Conservation (phyloP, 2,329 filamentous ascomycete genomes). For the Aspergillus ustus region DNA sequence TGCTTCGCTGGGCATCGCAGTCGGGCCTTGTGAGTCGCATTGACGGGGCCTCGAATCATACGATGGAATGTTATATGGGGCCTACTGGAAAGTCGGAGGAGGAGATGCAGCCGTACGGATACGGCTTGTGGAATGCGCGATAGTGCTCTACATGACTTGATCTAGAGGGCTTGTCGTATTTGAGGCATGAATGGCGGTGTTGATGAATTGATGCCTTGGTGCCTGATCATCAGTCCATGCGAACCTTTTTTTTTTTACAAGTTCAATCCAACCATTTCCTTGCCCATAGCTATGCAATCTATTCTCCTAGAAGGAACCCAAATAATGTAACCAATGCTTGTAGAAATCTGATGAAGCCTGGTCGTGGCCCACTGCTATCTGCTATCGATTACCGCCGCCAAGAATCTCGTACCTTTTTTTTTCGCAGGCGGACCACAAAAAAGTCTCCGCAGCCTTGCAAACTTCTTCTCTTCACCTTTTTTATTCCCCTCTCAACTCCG, state of each 20-base stretch:
- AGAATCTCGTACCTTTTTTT: constrained; percentile 37
- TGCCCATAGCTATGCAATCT: not conserved
- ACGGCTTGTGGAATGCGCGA: constrained; percentile 23
- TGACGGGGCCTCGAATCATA: not conserved
- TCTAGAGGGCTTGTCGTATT: constrained; percentile 8
- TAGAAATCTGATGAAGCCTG: not conserved
- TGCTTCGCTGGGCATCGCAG: not conserved
- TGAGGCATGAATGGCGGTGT: constrained; percentile 5
- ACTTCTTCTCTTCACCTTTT: constrained; percentile 29
- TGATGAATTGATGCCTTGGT: constrained; percentile 8
- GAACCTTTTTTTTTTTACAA: not conserved
- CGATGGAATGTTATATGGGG: not conserved
- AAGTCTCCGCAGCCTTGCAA: constrained; percentile 32
- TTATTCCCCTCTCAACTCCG: constrained; percentile 25
- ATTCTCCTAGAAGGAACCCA: not conserved
- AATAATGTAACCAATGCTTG: not conserved
- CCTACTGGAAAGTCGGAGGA: not conserved
- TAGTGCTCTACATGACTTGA: constrained; percentile 30
- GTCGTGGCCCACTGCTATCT: constrained; percentile 4
- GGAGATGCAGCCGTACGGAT: not conserved
- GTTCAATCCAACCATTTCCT: not conserved
- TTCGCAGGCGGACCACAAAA: constrained; percentile 29
- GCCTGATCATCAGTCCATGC: constrained; percentile 6
- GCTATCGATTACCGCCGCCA: constrained; percentile 28
- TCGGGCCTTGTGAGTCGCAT: constrained; percentile 3